Base-by-base conservation (phyloP, 345 rosid genomes). In the Sonneratia alba region DNA sequence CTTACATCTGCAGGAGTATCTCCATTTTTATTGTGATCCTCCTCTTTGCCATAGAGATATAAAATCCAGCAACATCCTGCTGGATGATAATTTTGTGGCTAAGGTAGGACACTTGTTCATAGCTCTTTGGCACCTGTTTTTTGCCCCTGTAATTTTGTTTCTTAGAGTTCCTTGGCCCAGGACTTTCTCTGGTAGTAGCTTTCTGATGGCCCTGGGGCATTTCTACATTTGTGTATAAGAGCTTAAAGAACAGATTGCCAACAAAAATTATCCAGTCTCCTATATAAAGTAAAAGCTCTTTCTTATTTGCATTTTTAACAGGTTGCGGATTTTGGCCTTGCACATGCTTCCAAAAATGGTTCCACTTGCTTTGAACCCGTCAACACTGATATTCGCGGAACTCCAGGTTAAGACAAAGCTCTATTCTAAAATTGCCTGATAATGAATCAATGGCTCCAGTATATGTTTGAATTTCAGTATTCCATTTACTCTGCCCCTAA, bases 241-340 rank as follows among this genome's bases (percentile, higher is more conserved):
- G 34, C 63, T 57, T 19, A 53, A 3, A 53, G 6, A 53, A 59
- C 36, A 57, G 63, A 24, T 16, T 13, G 64, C 59, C 59, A 18
- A 8, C 63, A 57, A 22, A 57, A 42, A 42, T 42, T 42, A 42
- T 42, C 10, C 45, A 42, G 10, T 42, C 45, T 42, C 45, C 45
- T 42, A 42, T 42, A 9, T 42, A 42, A 42, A 42, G 1, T 42
- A 42, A 45, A 64, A 40, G 37, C 27, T 53, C 57, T 21, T 74
- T 67, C 55, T 74, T 27, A 6, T 40, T 2, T 3, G 48, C 79
- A 70, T 71, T 62, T 75, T 42, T 36, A 79, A 75, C 86, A 94
- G 98, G 83, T 94, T 84, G 97, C 99, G 40, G 99, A 94, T 89
- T 94, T 94, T 70, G 99, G 99, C 70, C 97, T 90, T 67, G 92